Conservation (phyloP, 1,284 basidiomycete genomes). For the Cryptococcus amylolentus region DNA sequence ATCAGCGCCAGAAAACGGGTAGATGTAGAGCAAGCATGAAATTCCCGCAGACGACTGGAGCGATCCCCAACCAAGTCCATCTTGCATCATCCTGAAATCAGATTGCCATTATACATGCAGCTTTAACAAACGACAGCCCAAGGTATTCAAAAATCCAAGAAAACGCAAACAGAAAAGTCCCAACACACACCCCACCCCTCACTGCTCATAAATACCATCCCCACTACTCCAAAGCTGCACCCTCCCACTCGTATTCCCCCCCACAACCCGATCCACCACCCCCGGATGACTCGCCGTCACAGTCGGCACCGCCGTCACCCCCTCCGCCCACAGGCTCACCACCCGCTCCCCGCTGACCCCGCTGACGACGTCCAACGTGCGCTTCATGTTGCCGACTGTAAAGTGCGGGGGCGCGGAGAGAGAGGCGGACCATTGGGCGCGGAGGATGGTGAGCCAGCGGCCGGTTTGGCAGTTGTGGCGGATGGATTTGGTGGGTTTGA, state of each 20-base stretch:
- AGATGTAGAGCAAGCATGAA: too few relatives aligned
- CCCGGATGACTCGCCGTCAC: slow-evolving; percentile 51
- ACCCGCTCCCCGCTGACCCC: slow-evolving; percentile 41
- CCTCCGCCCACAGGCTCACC: slow-evolving; percentile 37
- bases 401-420: slow-evolving; percentile 50
- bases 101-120: too few relatives aligned
- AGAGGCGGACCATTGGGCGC: slow-evolving; percentile 51
- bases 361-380: slow-evolving; percentile 47
- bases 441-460: slow-evolving; percentile 52
- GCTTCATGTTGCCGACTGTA: slow-evolving; percentile 53
- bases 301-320: slow-evolving; percentile 51
- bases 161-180: too few relatives aligned
- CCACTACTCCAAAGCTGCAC: slow-evolving; percentile 38
- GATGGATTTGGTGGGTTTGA: slow-evolving; percentile 34
- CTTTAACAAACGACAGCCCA: too few relatives aligned
- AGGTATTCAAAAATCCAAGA: too few relatives aligned
- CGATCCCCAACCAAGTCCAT: too few relatives aligned
- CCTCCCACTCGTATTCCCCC: slow-evolving; percentile 49
- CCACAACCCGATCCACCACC: slow-evolving; percentile 44
- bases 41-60: too few relatives aligned
- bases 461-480: slow-evolving; percentile 53
- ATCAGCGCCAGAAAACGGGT: too few relatives aligned
- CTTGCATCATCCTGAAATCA: too few relatives aligned
- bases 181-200: too few relatives aligned
- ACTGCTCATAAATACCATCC: too few relatives aligned